phyloP scores from a whole-genome alignment of 2,329 filamentous ascomycete genomes.

The Sporothrix sp. region DNA sequence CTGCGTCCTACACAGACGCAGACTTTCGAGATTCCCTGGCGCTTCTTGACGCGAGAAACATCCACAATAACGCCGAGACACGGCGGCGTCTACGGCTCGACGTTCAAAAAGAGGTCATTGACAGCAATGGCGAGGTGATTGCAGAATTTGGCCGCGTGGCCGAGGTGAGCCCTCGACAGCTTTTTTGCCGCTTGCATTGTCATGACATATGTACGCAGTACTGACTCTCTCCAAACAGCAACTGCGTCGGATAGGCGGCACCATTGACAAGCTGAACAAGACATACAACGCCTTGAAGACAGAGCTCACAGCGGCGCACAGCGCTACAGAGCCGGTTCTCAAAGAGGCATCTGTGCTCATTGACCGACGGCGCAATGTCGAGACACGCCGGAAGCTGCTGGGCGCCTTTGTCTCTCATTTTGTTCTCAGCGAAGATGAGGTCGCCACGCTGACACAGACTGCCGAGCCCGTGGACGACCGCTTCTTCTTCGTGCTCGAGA shows the following conservation, averaged over 20 bases:
- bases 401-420: constrained; percentile 74
- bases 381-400: constrained; percentile 71
- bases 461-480: constrained; percentile 74
- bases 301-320: constrained; percentile 65
- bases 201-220: too few species aligned
- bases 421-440: constrained; percentile 70
- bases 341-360: constrained; percentile 68
- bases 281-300: constrained; percentile 72
- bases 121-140: constrained; percentile 83
- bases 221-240: constrained; percentile 49
- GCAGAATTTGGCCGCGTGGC: constrained; percentile 82
- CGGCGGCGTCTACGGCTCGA: constrained; percentile 71
- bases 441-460: constrained; percentile 63
- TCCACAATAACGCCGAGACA: constrained; percentile 67
- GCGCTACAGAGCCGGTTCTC: constrained; percentile 63
- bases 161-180: constrained; percentile 48
- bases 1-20: constrained; percentile 82
- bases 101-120: constrained; percentile 83
- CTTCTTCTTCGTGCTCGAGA: constrained; percentile 69
- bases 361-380: constrained; percentile 60
- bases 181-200: neutral
- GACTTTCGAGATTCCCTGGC: constrained; percentile 80
- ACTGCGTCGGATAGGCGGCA: constrained; percentile 72
- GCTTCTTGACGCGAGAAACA: constrained; percentile 61
- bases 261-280: constrained; percentile 67